Evolutionary conservation across 108 stramenopile species (phyloP).

Genomic region (Stephanodiscus triporus): DNA sequence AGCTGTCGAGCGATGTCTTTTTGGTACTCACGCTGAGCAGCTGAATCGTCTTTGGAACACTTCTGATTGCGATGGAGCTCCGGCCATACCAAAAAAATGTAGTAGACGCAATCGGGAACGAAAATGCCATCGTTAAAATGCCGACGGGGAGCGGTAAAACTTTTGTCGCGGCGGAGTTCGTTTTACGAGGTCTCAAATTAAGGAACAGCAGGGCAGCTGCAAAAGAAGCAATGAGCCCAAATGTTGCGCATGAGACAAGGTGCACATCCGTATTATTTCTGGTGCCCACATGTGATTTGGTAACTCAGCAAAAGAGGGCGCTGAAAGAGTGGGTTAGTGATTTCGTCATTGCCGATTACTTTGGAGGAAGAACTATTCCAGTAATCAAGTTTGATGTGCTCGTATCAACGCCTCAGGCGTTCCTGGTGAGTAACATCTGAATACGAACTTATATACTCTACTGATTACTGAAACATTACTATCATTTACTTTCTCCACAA

Average conservation of each 20-base stretch:
- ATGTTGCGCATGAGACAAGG: not conserved
- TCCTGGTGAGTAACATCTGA: slow-evolving; percentile 20
- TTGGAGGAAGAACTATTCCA: slow-evolving; percentile 35
- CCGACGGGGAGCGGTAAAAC: slow-evolving; percentile 55
- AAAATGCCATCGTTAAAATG: slow-evolving; percentile 55
- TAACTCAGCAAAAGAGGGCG: slow-evolving; percentile 34
- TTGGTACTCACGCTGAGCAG: not conserved
- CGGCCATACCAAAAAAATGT: slow-evolving; percentile 43
- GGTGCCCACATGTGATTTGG: slow-evolving; percentile 50
- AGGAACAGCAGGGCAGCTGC: not conserved
- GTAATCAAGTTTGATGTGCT: slow-evolving; percentile 40
- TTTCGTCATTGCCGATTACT: slow-evolving; percentile 28
- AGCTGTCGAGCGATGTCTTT: not conserved
- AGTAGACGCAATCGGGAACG: slow-evolving; percentile 40
- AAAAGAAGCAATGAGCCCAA: not conserved
- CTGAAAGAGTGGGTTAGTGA: slow-evolving; percentile 33
- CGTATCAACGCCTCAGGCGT: slow-evolving; percentile 55
- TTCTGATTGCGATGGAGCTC: not conserved
- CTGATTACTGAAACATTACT: too few species aligned
- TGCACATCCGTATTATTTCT: slow-evolving; percentile 35
- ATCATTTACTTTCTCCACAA: not conserved
- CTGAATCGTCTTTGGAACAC: not conserved
- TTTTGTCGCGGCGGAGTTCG: slow-evolving; percentile 51
- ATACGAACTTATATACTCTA: not conserved
- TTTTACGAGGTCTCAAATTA: slow-evolving; percentile 12